Evolutionary conservation across 2,329 filamentous ascomycete species (phyloP), one percentile per base, ranked within the genome.

Genomic region (Pestalotiopsis sp.): DNA sequence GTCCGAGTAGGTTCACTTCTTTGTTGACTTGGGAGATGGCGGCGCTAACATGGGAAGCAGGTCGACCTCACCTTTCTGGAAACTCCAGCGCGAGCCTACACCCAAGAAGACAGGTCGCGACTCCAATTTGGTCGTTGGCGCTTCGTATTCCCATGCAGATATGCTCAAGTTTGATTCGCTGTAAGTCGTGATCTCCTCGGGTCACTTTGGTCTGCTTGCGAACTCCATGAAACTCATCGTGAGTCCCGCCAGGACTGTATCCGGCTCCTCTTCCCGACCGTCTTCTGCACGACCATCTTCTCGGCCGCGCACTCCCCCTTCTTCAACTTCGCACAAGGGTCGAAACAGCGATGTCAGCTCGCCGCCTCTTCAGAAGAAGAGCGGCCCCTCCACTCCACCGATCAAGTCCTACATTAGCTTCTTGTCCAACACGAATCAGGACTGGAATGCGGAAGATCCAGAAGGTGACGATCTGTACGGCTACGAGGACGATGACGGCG

Each of bases 101-200:
- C 80, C 85, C 45, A 90, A 87, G 78, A 87, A 85, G 75, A 82
- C 84, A 74, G 78, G 83, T 65, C 86, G 88, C 78, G 91, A 92
- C 74, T 83, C 90, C 65, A 89, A 85, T 76, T 88, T 95, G 70
- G 93, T 99, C 45, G 92, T 98, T 69, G 96, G 96, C 74, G 96
- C 96, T 68, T 92, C 95, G 60, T 99, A 99, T 79, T 98, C 96
- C 14, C 96, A 99, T 81, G 93, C 95, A 36, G 95, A 98, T 82
- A 93, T 97, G 78, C 86, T 98, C 75, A 97, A 95, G 81, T 92
- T 95, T 77, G 93, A 94, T 77, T 89, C 90, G 36, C 75, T 95
- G 93, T 96, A 87, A 73, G 87, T 80, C 20, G 25, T 64, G 52
- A 38, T 66, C 23, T 14, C 31, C 13, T 12, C 36, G 38, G 3